Evolutionary conservation across 805 yeast species (phyloP), one percentile per base, ranked within the genome.

Genomic region (Starmerella vaccinii): DNA sequence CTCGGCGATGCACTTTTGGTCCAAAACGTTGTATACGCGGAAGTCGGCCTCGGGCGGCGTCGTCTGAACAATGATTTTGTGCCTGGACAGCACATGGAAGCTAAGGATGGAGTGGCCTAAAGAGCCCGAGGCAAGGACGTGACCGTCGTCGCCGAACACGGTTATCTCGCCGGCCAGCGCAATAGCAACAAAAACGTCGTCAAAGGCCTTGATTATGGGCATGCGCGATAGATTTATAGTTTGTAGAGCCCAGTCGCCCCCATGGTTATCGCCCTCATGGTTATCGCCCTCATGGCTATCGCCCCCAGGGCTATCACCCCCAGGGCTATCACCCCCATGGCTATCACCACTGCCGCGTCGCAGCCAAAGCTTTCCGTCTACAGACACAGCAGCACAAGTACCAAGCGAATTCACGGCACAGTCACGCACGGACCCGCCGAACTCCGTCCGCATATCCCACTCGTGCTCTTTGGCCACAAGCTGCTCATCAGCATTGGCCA

Each of bases 161-260:
- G 46, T 6, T 9, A 47, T 52, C n/a, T 18, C 12, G 13, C 57
- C 57, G 8, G 40, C 35, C 23, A 35, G 27, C 3, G 49, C 10
- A n/a, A 51, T 15, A 7, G 52, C 42, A 26, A 37, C 37, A 22
- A 53, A 48, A 1, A 18, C 16, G 22, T 19, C 10, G 4, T 29
- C 50, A 15, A 9, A 9, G 4, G 30, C 26, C 48, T 47, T 53
- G 29, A 53, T 45, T 3, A 48, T 24, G 6, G 57, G 49, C 33
- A 47, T 30, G 21, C 29, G 27, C 26, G 27, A 19, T 19, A 43
- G 16, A 15, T 21, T 29, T 6, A 29, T n/a, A 5, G 12, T 16
- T 21, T 15, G 19, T 24, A 13, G 46, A 5, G 7, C 15, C 46
- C 46, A 43, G 9, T 18, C n/a, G n/a, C n/a, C n/a, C n/a, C n/a